Base-by-base conservation (phyloP, 1,284 basidiomycete species). In the Leccinum cinnamomeum region DNA sequence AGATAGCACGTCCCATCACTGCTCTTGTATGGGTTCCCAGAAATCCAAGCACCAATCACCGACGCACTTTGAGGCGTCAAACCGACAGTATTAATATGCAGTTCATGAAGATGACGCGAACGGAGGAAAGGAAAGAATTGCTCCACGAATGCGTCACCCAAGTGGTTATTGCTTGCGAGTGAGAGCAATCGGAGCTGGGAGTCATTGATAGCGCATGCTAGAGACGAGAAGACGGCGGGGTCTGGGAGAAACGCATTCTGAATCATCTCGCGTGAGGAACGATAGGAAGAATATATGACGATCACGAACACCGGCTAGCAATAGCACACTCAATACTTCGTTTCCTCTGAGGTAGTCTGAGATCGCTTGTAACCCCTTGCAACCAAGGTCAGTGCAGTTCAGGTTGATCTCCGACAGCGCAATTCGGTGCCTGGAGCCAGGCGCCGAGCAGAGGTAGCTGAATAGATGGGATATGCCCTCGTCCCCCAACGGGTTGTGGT, bases 381-480 rank as follows among this genome's bases (percentile, higher is more conserved):
- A 81, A 18, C 85, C 82, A 59, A 90, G 82, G 1, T 69, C 65
- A 67, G 85, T 87, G 10, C 78, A 76, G 61, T 85, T 87, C 60
- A 90, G 71, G 66, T 77, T 80, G 51, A 90, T 85, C 64, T 87
- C 83, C 1, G 74, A 69, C 62, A 90, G 78, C 2, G 61, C 60
- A 46, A 60, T 63, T 57, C 72, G 75, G 69, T 86, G 78, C 60
- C 74, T 77, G 56, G 76, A 75, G 7, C 84, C 86, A 20, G 76
- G 66, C 14, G 75, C 65, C 5, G 86, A 85, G 37, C 76, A 73
- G 7, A 90, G 79, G 67, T 83, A 89, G 33, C 75, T 73, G 69
- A 89, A 88, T 7, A 90, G 72, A 8, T 77, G 73, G 30, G 78
- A 76, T 65, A 82, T 79, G n/a, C 88, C 89, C 16, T 83, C 81